Percentiles rank a stretch among this genome's conserved stretches.
Conservation (phyloP, 2,329 filamentous ascomycete genomes). For the Boeremia exigua region DNA sequence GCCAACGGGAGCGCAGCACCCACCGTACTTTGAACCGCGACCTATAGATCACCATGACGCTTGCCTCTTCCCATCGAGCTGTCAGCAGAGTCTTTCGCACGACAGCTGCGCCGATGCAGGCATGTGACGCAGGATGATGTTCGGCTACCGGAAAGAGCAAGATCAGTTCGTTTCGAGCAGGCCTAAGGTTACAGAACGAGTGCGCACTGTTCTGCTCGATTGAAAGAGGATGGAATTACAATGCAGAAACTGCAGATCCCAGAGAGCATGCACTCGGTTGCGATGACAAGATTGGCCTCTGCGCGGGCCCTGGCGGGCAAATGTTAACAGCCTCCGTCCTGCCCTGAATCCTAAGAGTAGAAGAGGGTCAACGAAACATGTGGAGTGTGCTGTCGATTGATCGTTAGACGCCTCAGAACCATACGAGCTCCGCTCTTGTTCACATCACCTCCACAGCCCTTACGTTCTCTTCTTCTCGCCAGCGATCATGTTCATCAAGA, state of each 20-base stretch:
- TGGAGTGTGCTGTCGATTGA: constrained; percentile 5
- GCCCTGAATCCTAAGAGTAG: constrained; percentile 6
- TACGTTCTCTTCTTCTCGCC: constrained; percentile 5
- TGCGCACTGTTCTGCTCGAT: constrained; percentile 1
- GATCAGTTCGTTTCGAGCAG: constrained; percentile 5
- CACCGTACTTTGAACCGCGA: neutral
- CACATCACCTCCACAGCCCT: constrained; percentile 2
- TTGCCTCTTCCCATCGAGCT: constrained; percentile 1
- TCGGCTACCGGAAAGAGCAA: neutral
- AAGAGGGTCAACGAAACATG: constrained; percentile 6
- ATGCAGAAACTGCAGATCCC: constrained; percentile 1
- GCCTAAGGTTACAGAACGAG: constrained; percentile 7
- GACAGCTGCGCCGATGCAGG: neutral
- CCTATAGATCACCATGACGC: constrained; percentile 7
- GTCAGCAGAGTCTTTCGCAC: constrained; percentile 6
- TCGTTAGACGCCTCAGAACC: neutral
- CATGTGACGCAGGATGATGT: neutral
- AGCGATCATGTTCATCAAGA: constrained; percentile 16
- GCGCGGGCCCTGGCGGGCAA: neutral
- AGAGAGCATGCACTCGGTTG: neutral
- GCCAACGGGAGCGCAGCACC: constrained; percentile 1
- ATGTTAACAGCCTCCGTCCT: neutral
- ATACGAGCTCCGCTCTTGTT: constrained; percentile 3
- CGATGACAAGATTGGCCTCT: neutral
- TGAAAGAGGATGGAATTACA: constrained; percentile 5